Conservation (phyloP, 192 early-diverging fungal species). For the Coemansia sp. region DNA sequence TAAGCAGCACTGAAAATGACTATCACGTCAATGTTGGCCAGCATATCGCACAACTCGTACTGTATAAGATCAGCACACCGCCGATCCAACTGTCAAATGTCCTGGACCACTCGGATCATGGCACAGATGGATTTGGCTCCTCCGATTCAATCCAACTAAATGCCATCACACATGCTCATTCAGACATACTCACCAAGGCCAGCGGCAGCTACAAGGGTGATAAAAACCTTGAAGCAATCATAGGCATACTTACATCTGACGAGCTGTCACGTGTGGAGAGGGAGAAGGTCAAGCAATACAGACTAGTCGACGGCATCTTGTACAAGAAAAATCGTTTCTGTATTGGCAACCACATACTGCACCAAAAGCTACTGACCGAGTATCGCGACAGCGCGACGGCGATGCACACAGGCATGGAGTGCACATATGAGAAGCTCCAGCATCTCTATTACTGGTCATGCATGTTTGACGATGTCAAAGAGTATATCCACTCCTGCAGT, state of each 20-base stretch:
- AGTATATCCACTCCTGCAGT: conserved; percentile 4
- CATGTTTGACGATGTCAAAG: conserved; percentile 8
- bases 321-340: conserved; percentile 5
- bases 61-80: no score
- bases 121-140: no score
- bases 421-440: conserved; percentile 5
- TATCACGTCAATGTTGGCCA: no score
- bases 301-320: background rate
- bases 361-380: conserved; percentile 1
- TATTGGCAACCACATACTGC: background rate
- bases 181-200: background rate
- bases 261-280: no score
- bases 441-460: conserved; percentile 6
- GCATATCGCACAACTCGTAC: no score
- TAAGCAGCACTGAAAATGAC: no score
- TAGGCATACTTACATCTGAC: background rate
- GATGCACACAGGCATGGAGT: conserved; percentile 9
- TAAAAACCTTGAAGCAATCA: background rate
- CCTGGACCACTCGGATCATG: no score
- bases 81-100: no score
- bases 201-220: background rate
- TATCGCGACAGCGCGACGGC: conserved; percentile 9
- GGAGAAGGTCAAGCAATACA: background rate
- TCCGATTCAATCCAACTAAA: no score
- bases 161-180: no score